These are phyloP conservation scores for Mycena galericulata DNA, from an alignment of 768 basidiomycete species.

Conservation along the genomic window DNA sequence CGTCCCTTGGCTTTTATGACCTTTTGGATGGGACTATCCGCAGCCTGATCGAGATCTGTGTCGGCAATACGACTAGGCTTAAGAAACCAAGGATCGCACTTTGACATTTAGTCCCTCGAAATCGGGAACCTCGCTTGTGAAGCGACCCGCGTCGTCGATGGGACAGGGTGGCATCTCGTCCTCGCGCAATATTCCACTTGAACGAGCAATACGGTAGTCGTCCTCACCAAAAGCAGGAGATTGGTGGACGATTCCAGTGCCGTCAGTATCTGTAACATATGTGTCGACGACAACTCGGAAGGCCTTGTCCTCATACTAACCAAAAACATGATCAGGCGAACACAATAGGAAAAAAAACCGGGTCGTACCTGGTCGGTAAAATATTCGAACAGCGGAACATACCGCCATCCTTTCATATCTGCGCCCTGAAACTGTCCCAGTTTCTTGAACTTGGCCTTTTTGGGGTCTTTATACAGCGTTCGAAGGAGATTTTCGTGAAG, in stretches of 20 bases:
- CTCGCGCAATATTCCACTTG: conserved; percentile 81
- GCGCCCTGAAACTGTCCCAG: conserved; percentile 87
- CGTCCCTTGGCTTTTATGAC: conserved; percentile 87
- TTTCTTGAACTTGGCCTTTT: conserved; percentile 97
- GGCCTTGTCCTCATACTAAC: conserved; percentile 90
- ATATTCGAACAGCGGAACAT: conserved; percentile 95
- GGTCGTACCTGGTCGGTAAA: conserved; percentile 87
- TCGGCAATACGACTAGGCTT: conserved; percentile 9
- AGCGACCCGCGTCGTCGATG: conserved; percentile 89
- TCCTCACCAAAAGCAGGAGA: conserved; percentile 99
- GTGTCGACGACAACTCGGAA: conserved; percentile 91
- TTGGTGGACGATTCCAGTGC: conserved; percentile 99
- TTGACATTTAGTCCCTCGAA: conserved; percentile 92
- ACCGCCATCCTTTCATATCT: conserved; percentile 97
- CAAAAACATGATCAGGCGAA: background rate
- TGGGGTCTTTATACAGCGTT: conserved; percentile 95
- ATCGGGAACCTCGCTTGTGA: conserved; percentile 91
- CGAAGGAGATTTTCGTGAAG: conserved; percentile 88
- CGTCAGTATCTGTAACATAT: conserved; percentile 93
- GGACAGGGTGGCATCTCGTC: conserved; percentile 98
- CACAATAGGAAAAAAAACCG: background rate
- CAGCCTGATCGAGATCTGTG: conserved; percentile 65
- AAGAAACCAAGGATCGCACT: conserved; percentile 58
- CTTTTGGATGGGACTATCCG: conserved; percentile 96
- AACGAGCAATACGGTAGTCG: conserved; percentile 93